Conservation (phyloP, 2,329 filamentous ascomycete species). For the Colletotrichum endophyticum region DNA sequence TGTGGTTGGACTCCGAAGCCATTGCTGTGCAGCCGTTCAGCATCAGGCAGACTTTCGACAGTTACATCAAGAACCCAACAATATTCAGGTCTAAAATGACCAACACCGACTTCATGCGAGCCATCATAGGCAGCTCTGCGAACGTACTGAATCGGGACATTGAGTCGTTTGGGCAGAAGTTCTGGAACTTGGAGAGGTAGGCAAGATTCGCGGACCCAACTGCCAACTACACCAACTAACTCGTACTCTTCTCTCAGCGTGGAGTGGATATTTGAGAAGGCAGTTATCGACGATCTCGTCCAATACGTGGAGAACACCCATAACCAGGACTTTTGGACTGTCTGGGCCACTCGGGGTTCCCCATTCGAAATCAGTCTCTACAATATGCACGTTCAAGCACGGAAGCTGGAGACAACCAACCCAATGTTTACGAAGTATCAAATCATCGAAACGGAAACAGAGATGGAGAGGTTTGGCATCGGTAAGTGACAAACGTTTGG, state of each 20-base stretch:
- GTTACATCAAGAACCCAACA: not conserved
- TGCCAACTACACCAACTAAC: not conserved
- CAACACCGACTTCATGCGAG: not conserved
- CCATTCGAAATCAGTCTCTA: slow-evolving; percentile 6
- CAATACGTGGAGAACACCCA: not conserved
- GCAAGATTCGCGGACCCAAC: not conserved
- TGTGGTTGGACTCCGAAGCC: slow-evolving; percentile 12
- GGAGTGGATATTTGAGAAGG: slow-evolving; percentile 1
- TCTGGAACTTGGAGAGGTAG: slow-evolving; percentile 8
- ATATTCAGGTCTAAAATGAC: not conserved
- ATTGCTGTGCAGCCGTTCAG: slow-evolving; percentile 8
- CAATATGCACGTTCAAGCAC: slow-evolving; percentile 2
- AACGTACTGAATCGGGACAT: not conserved
- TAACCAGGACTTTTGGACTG: slow-evolving; percentile 3
- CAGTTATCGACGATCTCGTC: not conserved
- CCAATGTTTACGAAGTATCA: not conserved
- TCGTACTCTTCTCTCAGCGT: not conserved
- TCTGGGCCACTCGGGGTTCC: not conserved
- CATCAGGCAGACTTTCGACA: not conserved
- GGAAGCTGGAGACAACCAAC: slow-evolving; percentile 4
- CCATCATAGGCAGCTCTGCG: not conserved
- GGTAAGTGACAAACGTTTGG: not conserved
- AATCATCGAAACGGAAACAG: not conserved
- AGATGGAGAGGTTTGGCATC: slow-evolving; percentile 2
- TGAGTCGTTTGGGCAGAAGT: not conserved